phyloP scores from a whole-genome alignment of 768 basidiomycete species.

The Mycena kentingensis region DNA sequence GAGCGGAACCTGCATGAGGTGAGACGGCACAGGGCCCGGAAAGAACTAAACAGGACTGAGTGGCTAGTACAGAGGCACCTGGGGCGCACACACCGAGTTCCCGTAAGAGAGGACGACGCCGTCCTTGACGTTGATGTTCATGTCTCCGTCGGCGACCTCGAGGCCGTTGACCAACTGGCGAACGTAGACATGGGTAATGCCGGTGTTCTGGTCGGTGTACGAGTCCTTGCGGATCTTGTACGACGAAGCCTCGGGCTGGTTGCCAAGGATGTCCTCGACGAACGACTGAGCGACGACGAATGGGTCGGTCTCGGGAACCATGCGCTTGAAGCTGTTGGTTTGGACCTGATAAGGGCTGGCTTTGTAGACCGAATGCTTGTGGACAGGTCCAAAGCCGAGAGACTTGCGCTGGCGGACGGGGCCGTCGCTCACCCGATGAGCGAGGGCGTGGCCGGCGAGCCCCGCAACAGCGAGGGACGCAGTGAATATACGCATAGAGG shows the following conservation, averaged over 20 bases:
- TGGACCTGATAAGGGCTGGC: constrained; percentile 49
- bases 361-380: constrained; percentile 70
- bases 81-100: constrained; percentile 64
- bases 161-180: constrained; percentile 83
- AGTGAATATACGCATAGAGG: constrained; percentile 63
- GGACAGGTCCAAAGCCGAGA: constrained; percentile 83
- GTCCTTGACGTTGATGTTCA: constrained; percentile 90
- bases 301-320: constrained; percentile 48
- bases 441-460: constrained; percentile 57
- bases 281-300: constrained; percentile 65
- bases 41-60: constrained; percentile 59
- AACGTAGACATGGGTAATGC: constrained; percentile 88
- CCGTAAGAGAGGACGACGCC: constrained; percentile 85
- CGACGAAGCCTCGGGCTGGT: constrained; percentile 39
- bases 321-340: constrained; percentile 43
- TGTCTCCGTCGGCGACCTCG: constrained; percentile 87
- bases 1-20: constrained; percentile 31
- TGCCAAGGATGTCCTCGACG: constrained; percentile 49
- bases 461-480: constrained; percentile 63
- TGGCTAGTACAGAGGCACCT: neutral
- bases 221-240: constrained; percentile 78
- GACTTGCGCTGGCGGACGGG: constrained; percentile 69
- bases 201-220: constrained; percentile 83
- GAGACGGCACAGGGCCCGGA: constrained; percentile 54
- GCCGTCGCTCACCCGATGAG: constrained; percentile 41